Evolutionary conservation across 345 rosid species (phyloP).

Genomic region (Sonneratia caseolaris): DNA sequence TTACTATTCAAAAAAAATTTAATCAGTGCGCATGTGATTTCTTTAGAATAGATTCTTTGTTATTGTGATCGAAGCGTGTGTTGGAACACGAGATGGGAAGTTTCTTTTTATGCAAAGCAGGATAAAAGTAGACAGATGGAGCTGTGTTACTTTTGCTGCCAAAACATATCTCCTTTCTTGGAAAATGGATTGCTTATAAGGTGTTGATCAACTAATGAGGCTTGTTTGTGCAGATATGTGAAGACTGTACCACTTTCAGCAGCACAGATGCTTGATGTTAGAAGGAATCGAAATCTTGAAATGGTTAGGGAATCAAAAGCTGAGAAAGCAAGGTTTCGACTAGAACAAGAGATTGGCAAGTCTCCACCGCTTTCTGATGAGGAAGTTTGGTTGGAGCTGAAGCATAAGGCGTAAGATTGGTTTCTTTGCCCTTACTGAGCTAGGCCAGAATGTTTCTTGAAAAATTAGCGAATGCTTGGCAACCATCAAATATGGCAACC

Average conservation of each 20-base stretch:
- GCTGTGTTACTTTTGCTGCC: background rate
- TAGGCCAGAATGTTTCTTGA: background rate
- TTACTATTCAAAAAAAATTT: too few species aligned
- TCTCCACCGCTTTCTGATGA: constrained; percentile 93
- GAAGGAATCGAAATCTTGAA: constrained; percentile 70
- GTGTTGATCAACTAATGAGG: background rate
- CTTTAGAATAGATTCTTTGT: background rate
- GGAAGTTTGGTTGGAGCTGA: constrained; percentile 82
- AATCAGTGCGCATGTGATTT: background rate
- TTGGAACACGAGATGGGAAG: background rate
- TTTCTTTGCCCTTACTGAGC: background rate
- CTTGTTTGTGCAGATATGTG: constrained; percentile 49
- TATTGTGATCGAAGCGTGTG: background rate
- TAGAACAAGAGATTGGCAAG: constrained; percentile 92
- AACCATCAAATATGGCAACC: background rate
- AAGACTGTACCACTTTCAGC: constrained; percentile 84
- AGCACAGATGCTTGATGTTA: constrained; percentile 74
- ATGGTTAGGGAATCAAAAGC: constrained; percentile 65
- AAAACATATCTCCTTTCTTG: background rate
- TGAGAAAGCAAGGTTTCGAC: constrained; percentile 61
- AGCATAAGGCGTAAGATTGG: constrained; percentile 73
- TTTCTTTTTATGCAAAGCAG: too few species aligned
- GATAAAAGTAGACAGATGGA: too few species aligned
- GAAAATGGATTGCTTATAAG: background rate
- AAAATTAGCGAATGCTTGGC: background rate